Percentiles rank a stretch among this genome's conserved stretches.
phyloP scores from a whole-genome alignment of 352 stramenopile species.

The Phytophthora lateralis region DNA sequence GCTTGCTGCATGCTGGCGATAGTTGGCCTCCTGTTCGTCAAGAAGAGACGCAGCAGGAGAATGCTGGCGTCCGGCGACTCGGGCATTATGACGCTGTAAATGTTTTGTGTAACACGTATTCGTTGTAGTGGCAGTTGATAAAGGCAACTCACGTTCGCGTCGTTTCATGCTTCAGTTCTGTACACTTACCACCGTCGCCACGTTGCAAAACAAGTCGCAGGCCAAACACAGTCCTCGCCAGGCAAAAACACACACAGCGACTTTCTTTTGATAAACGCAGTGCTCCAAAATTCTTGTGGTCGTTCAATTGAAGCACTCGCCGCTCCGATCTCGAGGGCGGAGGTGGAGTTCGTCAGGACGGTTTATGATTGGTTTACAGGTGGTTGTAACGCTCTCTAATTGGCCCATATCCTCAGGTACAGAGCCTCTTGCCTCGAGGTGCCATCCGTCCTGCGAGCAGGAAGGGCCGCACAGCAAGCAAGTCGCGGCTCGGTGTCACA shows the following conservation, averaged over 20 bases:
- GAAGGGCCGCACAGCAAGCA: slow-evolving; percentile 17
- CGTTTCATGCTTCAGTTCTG: neutral
- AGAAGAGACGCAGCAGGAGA: slow-evolving; percentile 29
- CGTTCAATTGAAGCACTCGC: slow-evolving; percentile 14
- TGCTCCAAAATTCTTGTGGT: slow-evolving; percentile 37
- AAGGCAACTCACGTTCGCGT: neutral
- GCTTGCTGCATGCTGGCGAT: slow-evolving; percentile 35
- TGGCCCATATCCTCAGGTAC: slow-evolving; percentile 1
- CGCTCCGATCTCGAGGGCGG: slow-evolving; percentile 17
- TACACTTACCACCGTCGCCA: neutral
- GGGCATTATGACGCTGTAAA: slow-evolving; percentile 26
- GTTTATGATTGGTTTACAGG: slow-evolving; percentile 4
- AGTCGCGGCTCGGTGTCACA: slow-evolving; percentile 29
- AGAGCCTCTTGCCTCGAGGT: neutral
- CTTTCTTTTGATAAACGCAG: slow-evolving; percentile 8
- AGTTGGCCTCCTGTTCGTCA: slow-evolving; percentile 26
- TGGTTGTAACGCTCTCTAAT: slow-evolving; percentile 10
- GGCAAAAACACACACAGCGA: neutral
- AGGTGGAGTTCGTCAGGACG: slow-evolving; percentile 12
- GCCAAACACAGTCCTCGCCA: neutral
- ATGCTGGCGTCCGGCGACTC: slow-evolving; percentile 10
- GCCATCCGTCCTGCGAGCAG: slow-evolving; percentile 8
- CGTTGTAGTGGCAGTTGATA: neutral
- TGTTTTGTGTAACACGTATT: neutral
- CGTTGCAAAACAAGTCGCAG: neutral